Evolutionary conservation across 768 basidiomycete species (phyloP), one percentile per base, ranked within the genome.

Genomic region (Pleurotus sapidus): DNA sequence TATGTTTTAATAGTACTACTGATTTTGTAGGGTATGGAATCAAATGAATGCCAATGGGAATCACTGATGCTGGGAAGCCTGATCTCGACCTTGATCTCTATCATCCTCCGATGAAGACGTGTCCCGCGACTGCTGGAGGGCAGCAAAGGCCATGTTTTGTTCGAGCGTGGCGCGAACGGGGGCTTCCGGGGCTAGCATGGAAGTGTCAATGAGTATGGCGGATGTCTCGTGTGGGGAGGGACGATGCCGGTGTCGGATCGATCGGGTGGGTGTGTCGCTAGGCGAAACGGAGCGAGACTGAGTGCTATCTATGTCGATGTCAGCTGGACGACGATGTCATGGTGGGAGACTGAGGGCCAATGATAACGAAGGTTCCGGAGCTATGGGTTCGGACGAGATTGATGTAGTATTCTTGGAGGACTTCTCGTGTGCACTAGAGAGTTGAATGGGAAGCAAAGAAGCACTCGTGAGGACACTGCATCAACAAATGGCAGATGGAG

Each of bases 331-430:
- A 75, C 5, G 77, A 78, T 23, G 68, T 63, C 60, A 68, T 70
- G 30, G 64, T 66, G 40, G 73, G 69, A 27, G 76, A 73, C 55
- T 76, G 70, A 40, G 76, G 66, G 18, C 83, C 82, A 34, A 70
- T 70, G 64, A 88, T 79, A 60, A 74, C 70, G 66, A 78, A 91
- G 57, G 70, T 72, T 59, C 83, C 84, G 20, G 74, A 73, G 69
- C 84, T 88, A 69, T 95, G 89, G 9, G 93, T 92, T 57, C 89
- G 84, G 58, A 95, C 89, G 67, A 98, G 89, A 68, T 91, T 96
- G 74, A 91, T 79, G 77, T 96, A 97, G 73, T 96, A 98, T 65
- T 93, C 87, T 72, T 97, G 91, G 42, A 97, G 83, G 63, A 92
- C 80, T 64, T 95, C 93, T 60, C 89, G 84, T 18, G 91, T 93